These are phyloP conservation scores for Hyphodiscus hymeniophilus DNA, from an alignment of 495 filamentous ascomycete genomes.

Conservation along the genomic window DNA sequence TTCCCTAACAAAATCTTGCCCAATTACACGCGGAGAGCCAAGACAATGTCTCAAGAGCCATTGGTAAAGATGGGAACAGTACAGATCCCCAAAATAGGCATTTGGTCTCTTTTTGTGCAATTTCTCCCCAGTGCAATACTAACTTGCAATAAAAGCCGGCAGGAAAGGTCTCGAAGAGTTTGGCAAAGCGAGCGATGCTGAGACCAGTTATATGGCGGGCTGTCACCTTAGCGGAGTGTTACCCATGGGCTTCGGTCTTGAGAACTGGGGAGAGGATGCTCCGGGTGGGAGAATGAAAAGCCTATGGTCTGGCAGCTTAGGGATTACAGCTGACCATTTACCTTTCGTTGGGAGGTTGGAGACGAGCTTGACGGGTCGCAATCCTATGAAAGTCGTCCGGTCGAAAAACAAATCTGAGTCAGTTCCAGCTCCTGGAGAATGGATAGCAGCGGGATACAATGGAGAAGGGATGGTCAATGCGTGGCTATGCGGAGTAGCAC, in stretches of 20 bases:
- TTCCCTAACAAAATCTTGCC: no score
- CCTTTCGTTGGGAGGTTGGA: constrained; percentile 33
- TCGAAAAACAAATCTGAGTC: no score
- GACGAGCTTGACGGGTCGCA: constrained; percentile 25
- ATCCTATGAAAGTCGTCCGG: no score
- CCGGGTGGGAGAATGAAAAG: constrained; percentile 3
- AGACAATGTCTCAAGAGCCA: no score
- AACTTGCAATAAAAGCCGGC: neutral
- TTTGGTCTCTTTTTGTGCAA: no score
- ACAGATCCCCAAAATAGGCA: no score
- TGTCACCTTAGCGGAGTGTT: neutral
- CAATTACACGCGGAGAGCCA: no score
- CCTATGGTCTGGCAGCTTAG: constrained; percentile 37
- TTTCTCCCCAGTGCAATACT: no score
- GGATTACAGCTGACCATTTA: constrained; percentile 31
- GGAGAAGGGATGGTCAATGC: constrained; percentile 41
- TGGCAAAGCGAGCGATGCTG: neutral
- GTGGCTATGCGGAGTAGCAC: constrained; percentile 34
- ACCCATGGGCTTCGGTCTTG: neutral
- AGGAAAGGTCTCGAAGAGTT: constrained; percentile 4
- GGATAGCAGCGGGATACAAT: constrained; percentile 36
- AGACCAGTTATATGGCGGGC: neutral
- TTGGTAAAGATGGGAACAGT: no score
- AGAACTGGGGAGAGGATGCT: constrained; percentile 1
- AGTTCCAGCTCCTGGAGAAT: constrained; percentile 33